Evolutionary conservation across 108 stramenopile genomes (phyloP).

Genomic region (Pseudonitzschia pungens): DNA sequence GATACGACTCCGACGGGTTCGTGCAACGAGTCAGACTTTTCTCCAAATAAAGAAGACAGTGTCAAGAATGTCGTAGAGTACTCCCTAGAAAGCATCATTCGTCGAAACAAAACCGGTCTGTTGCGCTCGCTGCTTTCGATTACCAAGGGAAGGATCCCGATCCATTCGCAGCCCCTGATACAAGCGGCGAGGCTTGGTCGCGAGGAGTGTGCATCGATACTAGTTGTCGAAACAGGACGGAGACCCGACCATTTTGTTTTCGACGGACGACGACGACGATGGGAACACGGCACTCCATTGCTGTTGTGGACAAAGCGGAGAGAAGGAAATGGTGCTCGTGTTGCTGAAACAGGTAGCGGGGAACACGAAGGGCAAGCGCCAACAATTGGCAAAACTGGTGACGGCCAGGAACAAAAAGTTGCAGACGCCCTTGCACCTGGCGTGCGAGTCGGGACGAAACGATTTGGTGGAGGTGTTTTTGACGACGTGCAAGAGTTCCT

Average conservation of each 20-base stretch:
- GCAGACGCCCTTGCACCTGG: conserved; percentile 61
- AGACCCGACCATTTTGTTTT: conserved; percentile 7
- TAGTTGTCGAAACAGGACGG: conserved; percentile 38
- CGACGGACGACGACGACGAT: conserved; percentile 16
- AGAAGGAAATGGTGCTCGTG: conserved; percentile 5
- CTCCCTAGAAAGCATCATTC: conserved; percentile 10
- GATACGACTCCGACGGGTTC: not conserved
- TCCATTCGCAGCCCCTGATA: conserved; percentile 39
- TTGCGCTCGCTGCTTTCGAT: conserved; percentile 22
- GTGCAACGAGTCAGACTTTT: not conserved
- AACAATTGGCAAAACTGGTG: conserved; percentile 38
- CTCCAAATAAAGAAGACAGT: conserved; percentile 10
- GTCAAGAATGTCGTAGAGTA: not conserved
- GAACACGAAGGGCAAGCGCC: conserved; percentile 27
- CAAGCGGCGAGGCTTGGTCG: conserved; percentile 57
- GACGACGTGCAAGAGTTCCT: conserved; percentile 24
- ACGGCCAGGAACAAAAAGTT: conserved; percentile 44
- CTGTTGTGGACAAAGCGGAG: conserved; percentile 33
- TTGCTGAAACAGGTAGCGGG: conserved; percentile 20
- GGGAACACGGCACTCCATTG: conserved; percentile 41
- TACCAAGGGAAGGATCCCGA: not conserved
- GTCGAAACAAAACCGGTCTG: conserved; percentile 26
- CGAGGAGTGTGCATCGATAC: conserved; percentile 46
- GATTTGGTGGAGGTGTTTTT: conserved; percentile 57
- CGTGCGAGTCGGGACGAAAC: conserved; percentile 49